phyloP scores from a whole-genome alignment of 495 filamentous ascomycete genomes.

The Penicillium longicatenatum region DNA sequence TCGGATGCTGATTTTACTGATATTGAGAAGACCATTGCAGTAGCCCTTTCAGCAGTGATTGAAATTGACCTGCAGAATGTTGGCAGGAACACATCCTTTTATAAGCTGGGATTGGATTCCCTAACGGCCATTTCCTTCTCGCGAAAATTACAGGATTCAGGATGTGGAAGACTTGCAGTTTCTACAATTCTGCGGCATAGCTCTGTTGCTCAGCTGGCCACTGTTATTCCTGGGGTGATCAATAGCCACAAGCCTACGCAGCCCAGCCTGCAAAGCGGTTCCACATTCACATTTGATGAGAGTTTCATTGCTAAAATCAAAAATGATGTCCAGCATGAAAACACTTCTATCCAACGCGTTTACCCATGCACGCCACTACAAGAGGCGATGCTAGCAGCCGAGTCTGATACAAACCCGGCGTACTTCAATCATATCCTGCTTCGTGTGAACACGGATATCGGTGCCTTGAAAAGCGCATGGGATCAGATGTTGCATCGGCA shows the following conservation, averaged over 20 bases:
- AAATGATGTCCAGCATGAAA: conserved; percentile 23
- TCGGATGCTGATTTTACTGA: conserved; percentile 36
- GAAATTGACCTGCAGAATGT: conserved; percentile 46
- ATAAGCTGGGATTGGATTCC: conserved; percentile 74
- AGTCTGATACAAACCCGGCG: conserved; percentile 34
- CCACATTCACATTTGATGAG: conserved; percentile 14
- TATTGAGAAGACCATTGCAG: conserved; percentile 47
- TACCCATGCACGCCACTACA: conserved; percentile 82
- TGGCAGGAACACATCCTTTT: conserved; percentile 52
- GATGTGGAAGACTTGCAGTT: conserved; percentile 52
- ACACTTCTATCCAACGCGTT: conserved; percentile 50
- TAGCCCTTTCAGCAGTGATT: conserved; percentile 51
- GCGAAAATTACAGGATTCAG: conserved; percentile 44
- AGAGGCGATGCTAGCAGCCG: conserved; percentile 73
- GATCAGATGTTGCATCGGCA: conserved; percentile 54
- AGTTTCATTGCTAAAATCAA: conserved; percentile 14
- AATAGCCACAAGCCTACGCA: conserved; percentile 10
- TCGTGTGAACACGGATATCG: conserved; percentile 45
- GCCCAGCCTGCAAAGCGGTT: background rate
- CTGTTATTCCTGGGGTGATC: conserved; percentile 22
- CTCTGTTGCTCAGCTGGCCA: conserved; percentile 57
- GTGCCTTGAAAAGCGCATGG: conserved; percentile 49
- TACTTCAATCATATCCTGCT: conserved; percentile 61
- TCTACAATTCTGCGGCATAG: conserved; percentile 64
- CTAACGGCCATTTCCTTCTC: conserved; percentile 75